Evolutionary conservation across 805 yeast genomes (phyloP).

Genomic region (Cephaloascus albidus): DNA sequence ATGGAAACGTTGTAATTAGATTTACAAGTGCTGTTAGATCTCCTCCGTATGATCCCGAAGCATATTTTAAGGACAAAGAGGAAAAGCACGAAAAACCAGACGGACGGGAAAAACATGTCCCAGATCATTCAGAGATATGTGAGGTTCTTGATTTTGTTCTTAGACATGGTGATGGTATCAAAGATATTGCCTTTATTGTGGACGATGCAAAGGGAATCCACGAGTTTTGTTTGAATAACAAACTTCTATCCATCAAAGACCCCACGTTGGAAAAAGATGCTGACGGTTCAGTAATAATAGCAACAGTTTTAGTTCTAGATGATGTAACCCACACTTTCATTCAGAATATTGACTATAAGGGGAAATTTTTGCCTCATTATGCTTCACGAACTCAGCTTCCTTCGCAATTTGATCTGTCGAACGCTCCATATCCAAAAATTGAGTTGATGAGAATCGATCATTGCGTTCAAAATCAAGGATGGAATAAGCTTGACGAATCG

Average conservation of each 20-base stretch:
- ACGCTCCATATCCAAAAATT: conserved; percentile 20
- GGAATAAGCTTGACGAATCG: conserved; percentile 53
- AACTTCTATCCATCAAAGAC: conserved; percentile 33
- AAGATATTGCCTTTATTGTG: conserved; percentile 65
- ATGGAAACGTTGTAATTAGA: conserved; percentile 44
- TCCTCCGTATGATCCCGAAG: conserved; percentile 19
- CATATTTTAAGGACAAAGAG: conserved; percentile 11
- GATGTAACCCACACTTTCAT: conserved; percentile 67
- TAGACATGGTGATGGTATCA: conserved; percentile 73
- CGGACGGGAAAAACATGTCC: too few relatives aligned
- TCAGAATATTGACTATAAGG: conserved; percentile 23
- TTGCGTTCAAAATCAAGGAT: conserved; percentile 70
- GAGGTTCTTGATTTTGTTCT: conserved; percentile 36
- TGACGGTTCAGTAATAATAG: conserved; percentile 41
- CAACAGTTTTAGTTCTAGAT: conserved; percentile 44
- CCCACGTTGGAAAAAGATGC: conserved; percentile 27
- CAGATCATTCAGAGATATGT: background rate
- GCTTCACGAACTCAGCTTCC: background rate
- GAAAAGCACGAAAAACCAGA: conserved; percentile 10
- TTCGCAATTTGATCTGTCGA: background rate
- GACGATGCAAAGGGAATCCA: conserved; percentile 35
- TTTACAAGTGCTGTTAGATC: conserved; percentile 29
- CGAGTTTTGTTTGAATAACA: conserved; percentile 36
- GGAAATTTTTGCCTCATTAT: conserved; percentile 46
- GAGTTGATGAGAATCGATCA: conserved; percentile 51